Conservation (phyloP, 257 asterid species). For the Nicotiana tomentosiformis region DNA sequence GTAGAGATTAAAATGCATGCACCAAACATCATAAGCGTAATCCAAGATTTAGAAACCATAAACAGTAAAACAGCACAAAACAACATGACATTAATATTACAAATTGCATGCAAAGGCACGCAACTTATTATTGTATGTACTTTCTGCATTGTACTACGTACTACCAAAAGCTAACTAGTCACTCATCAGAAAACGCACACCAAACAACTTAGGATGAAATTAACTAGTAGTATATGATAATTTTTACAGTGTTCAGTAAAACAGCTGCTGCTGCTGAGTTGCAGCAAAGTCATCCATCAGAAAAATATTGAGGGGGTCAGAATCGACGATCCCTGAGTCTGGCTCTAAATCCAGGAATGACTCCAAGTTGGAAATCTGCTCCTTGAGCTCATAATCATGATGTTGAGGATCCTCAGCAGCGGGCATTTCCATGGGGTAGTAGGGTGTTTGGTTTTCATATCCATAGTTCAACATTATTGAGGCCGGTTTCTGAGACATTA, state of each 20-base stretch:
- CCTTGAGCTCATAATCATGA: constrained; percentile 28
- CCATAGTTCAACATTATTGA: constrained; percentile 3
- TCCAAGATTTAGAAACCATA: constrained; percentile 4
- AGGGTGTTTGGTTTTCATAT: constrained; percentile 19
- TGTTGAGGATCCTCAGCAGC: background rate
- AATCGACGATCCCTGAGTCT: constrained; percentile 22
- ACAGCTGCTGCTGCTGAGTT: constrained; percentile 17
- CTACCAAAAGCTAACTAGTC: background rate
- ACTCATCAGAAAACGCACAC: background rate
- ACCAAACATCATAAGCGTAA: background rate
- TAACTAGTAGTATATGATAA: background rate
- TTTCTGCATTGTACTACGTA: background rate
- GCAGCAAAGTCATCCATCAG: constrained; percentile 46
- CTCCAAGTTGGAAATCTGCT: constrained; percentile 52
- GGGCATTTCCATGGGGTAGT: constrained; percentile 16
- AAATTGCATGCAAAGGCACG: constrained; percentile 12
- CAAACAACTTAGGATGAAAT: background rate
- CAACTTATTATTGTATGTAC: background rate
- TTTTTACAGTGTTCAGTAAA: constrained; percentile 19
- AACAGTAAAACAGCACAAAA: background rate
- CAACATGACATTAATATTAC: background rate
- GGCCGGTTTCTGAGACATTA: background rate
- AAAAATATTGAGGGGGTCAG: constrained; percentile 38
- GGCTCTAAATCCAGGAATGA: constrained; percentile 53
- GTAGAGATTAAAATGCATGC: constrained; percentile 1